Base-by-base conservation (phyloP, 768 basidiomycete genomes). In the Trametes punicea region DNA sequence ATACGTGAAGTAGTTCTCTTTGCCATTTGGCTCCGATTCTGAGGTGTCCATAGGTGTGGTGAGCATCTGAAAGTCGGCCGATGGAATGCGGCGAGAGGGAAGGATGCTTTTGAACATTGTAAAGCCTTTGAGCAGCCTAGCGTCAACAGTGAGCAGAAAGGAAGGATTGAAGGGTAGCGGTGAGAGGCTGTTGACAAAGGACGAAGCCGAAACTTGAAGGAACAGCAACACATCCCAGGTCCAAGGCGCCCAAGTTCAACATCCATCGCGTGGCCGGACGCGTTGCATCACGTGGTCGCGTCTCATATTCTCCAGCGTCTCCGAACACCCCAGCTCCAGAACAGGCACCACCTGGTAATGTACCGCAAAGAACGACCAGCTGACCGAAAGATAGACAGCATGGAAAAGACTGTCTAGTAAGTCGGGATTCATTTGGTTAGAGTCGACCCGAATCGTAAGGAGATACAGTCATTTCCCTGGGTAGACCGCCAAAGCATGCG, bases 91-190 rank as follows among this genome's bases (percentile, higher is more conserved):
- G 71, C 85, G 84, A 9, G 83, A 79, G 1, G 87, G 85, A 31
- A 91, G 74, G 51, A 92, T 89, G 64, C 81, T 80, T 73, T 89
- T 90, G 77, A 92, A 91, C 90, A 92, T 92, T 47, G 44, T 54
- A 16, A 51, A 46, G 50, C 46, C 40, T 48, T 30, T 30, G 21
- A 20, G 27, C 27, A 38, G 41, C 25, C 40, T 13, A 38, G 27
- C 23, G 46, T 15, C n/a, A 18, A n/a, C 8, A 49, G 51, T n/a
- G 26, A 26, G 34, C 25, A 20, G 25, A 27, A 21, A 46, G 29
- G 23, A 44, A 31, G 34, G 41, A 33, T n/a, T 31, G 25, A 29
- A 18, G 44, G 27, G 18, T 16, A 25, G 39, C 5, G 18, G n/a
- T 25, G 34, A 21, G 29, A 20, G 30, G 46, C 6, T 41, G n/a